A percentile compares a stretch with the other conserved stretches of the same genome.
These are phyloP conservation scores for Leccinum boreale DNA, from an alignment of 768 basidiomycete species.

Conservation along the genomic window DNA sequence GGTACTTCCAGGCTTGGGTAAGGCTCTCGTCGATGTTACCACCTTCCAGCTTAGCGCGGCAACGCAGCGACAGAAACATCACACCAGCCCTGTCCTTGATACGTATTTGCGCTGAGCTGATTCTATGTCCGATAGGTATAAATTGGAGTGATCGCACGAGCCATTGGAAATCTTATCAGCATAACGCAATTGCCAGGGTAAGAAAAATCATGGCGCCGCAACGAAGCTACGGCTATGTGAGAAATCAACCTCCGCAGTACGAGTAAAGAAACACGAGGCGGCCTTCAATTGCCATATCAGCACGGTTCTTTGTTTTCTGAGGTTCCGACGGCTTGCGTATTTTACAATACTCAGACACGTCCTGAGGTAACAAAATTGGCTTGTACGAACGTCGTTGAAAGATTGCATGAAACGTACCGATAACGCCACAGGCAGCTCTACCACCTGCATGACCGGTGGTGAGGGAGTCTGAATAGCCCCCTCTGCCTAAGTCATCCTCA, in stretches of 20 bases:
- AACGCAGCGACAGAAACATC: neutral
- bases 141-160: neutral
- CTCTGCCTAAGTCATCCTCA: conserved; percentile 76
- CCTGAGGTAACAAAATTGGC: conserved; percentile 7
- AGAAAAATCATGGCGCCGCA: neutral
- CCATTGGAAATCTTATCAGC: neutral
- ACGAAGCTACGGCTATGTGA: neutral
- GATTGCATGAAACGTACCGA: conserved; percentile 43
- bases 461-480: conserved; percentile 62
- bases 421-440: conserved; percentile 79
- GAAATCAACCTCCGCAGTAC: conserved; percentile 3
- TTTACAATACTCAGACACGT: conserved; percentile 13
- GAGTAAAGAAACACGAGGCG: conserved; percentile 12
- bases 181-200: neutral
- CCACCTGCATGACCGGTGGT: conserved; percentile 79
- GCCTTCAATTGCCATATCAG: conserved; percentile 1
- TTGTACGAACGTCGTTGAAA: neutral
- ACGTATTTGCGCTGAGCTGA: neutral
- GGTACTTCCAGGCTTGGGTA: neutral
- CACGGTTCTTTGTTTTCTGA: neutral
- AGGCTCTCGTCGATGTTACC: neutral
- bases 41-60: neutral
- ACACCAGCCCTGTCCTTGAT: neutral
- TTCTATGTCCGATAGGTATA: neutral
- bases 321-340: neutral